Base-by-base conservation (phyloP, 139 green algal species). In the Yamagishiella unicocca region DNA sequence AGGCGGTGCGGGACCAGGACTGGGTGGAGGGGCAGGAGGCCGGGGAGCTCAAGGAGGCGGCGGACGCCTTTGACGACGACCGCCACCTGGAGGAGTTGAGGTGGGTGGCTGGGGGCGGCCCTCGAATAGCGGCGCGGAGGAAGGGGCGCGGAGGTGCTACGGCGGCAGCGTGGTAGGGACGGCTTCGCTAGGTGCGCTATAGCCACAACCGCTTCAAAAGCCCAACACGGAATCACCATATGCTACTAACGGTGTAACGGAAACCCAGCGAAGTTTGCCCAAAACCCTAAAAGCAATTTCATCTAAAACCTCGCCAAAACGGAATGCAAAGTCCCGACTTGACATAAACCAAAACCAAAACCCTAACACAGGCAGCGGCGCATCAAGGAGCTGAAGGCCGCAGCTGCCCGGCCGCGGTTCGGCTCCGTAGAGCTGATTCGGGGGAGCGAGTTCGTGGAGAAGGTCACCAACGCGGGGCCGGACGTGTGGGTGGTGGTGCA, bases 41-140 rank as follows among this genome's bases (percentile, higher is more conserved):
- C 12, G 85, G 92, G 17, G 95, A 96, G 79, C 90, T 98, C 42
- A 87, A 95, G 31, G 66, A 77, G 19, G 45, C 94, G 17, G 95
- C 95, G 79, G 95, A 98, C 43, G 95, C 97, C 0, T 96, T 97
- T 83, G 81, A 83, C 0, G 96, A 98, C 71, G 96, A 98, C 76
- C 77, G 88, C 5, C 94, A 94, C 22, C 58, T 98, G 50, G 95
- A 95, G 46, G 82, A 95, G 64, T 98, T 97, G 87, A 91, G 95
- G 95, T 95, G 80, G 17, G 79, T 9, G 58, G 22, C 14, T 67
- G 64, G 64, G n/a, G n/a, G n/a, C n/a, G n/a, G n/a, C n/a, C n/a
- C n/a, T n/a, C n/a, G n/a, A n/a, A n/a, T n/a, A n/a, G n/a, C n/a
- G n/a, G n/a, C n/a, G n/a, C n/a, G n/a, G n/a, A n/a, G n/a, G n/a